Base-by-base conservation (phyloP, 345 rosid genomes). In the Euphorbia peplus region DNA sequence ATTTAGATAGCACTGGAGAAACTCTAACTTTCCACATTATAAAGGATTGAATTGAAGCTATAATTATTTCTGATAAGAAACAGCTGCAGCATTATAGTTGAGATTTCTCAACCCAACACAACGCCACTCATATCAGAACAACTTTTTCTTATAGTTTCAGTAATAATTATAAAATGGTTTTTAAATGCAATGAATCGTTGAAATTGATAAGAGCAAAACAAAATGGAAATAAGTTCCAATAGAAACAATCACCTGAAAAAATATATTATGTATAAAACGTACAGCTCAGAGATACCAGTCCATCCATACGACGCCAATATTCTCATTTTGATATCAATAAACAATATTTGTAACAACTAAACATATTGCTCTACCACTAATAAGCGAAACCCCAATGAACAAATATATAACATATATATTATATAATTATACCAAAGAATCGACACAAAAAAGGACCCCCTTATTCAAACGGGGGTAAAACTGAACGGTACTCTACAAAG, bases 241-340 rank as follows among this genome's bases (percentile, higher is more conserved):
- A 14, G 44, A 15, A 47, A 30, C 4, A 19, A 30, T 18, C 47
- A 53, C 30, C 42, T 60, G 72, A 52, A 21, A 29, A 53, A 21
- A 13, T 60, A 37, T 11, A 55, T 42, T 56, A 26, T 29, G 47
- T 67, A 54, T 48, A 63, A 63, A 70, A 15, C 24, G 28, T 72
- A 63, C 69, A 58, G 57, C 71, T 35, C 42, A 47, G 77, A 66
- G 53, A 52, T 44, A 30, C 21, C 57, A 63, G 73, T 63, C 60
- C 78, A 76, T 72, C 61, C 68, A 78, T 76, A 69, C 75, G 13
- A 61, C 51, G 50, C 3, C 78, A 72, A 48, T 24, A 54, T 37
- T 24, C 46, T 24, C 41, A 6, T 73, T 72, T 66, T 22, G n/a
- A 73, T 29, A 57, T 25, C 64, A 65, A 64, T 29, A 66, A 53